Percentiles rank a stretch among this genome's conserved stretches.
These are phyloP conservation scores for Cryphonectria radicalis DNA, from an alignment of 2,329 filamentous ascomycete species.

Conservation along the genomic window DNA sequence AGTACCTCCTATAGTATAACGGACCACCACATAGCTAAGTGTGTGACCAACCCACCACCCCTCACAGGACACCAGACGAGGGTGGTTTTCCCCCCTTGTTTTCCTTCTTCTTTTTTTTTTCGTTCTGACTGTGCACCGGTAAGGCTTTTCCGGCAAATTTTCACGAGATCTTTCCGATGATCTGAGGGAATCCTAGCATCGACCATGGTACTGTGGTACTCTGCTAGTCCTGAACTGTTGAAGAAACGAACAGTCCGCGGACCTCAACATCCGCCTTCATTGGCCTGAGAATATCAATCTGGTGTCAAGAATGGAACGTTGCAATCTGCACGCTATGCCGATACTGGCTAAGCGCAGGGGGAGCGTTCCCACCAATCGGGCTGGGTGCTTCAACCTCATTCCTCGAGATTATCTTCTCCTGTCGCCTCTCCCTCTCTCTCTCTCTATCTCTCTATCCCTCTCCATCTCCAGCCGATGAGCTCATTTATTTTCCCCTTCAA, in stretches of 20 bases:
- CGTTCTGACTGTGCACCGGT: constrained; percentile 31
- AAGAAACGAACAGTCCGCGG: constrained; percentile 15
- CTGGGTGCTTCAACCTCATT: constrained; percentile 20
- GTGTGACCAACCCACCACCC: no score
- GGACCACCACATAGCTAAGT: not conserved
- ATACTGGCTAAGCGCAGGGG: constrained; percentile 17
- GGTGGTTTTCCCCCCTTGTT: not conserved
- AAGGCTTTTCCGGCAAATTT: constrained; percentile 18
- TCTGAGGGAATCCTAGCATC: constrained; percentile 10
- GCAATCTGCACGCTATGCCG: constrained; percentile 26
- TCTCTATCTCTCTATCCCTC: no score
- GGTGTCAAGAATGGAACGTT: constrained; percentile 28
- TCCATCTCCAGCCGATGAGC: not conserved
- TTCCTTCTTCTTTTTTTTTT: not conserved
- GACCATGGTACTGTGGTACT: constrained; percentile 7
- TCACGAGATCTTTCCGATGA: constrained; percentile 10
- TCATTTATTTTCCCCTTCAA: not conserved
- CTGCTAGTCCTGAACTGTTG: constrained; percentile 12
- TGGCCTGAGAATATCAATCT: constrained; percentile 21
- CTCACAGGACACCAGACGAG: not conserved
- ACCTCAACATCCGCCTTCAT: constrained; percentile 12
- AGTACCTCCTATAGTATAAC: not conserved
- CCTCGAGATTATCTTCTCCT: constrained; percentile 15
- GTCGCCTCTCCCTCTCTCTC: not conserved
- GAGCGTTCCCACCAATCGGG: constrained; percentile 25